Base-by-base conservation (phyloP, 2,329 filamentous ascomycete species). In the Arthrobotrys conoides region DNA sequence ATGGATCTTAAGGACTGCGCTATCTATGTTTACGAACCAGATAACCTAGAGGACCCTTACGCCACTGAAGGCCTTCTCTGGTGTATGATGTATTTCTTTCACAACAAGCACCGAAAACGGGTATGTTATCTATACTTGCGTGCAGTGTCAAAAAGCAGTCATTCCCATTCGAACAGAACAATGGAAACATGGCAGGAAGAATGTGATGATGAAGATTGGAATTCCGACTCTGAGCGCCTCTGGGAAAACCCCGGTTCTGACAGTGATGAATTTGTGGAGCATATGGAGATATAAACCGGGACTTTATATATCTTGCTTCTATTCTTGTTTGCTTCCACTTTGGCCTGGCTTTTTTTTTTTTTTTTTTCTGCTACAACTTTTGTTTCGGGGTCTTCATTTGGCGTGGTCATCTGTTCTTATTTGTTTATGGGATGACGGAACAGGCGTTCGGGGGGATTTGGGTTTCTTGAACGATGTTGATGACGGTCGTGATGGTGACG, bases 81-180 rank as follows among this genome's bases (percentile, higher is more conserved):
- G 95, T 94, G 93, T 63, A 88, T 94, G 80, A 94, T 98, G 84
- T 97, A 97, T 85, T 97, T 99, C 87, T 97, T 98, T 85, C 98
- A 97, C 88, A 97, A 97, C 87, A 95, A 95, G 83, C 87, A 91
- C 27, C 89, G 91, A 83, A 98, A 98, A 86, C 90, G 96, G 49
- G 95, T 99, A 18, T 94, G 93, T 78, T 99, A 99, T 84, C 86
- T 99, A 55, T 96, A 97, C 83, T 89, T 97, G 55, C 91, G 95
- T 79, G 94, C 93, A n/a, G 90, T 97, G 55, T 95, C 90, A 75
- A 91, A 91, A 81, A 90, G 92, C 83, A 92, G 87, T 80, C 90
- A 87, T 83, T 91, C 88, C 79, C 91, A 87, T 71, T 83, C 83
- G 41, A 84, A 87, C 18, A 83, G 82, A 18, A 84, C 86, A 0